These are phyloP conservation scores for Cladophialophora yegresii DNA, from an alignment of 2,329 filamentous ascomycete species.

Conservation along the genomic window DNA sequence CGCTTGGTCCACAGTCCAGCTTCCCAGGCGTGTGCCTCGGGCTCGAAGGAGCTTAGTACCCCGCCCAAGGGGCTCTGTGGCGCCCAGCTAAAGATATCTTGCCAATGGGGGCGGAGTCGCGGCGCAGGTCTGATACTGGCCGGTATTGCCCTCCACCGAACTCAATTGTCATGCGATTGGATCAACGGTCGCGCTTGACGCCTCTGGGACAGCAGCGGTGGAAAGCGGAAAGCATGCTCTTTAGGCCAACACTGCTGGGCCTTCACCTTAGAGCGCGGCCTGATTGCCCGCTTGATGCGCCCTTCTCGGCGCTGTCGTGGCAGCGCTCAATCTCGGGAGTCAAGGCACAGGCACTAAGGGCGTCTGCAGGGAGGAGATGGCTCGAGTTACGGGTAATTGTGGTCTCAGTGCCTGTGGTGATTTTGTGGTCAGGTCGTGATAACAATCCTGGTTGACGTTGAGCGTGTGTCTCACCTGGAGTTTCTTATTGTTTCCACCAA, in stretches of 20 bases:
- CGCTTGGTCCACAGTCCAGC: conserved; percentile 19
- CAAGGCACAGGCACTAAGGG: neutral
- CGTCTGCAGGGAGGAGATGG: conserved; percentile 7
- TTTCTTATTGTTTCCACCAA: conserved; percentile 25
- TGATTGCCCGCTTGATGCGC: neutral
- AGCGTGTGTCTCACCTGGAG: conserved; percentile 27
- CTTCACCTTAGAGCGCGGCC: conserved; percentile 6
- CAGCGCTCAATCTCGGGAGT: conserved; percentile 16
- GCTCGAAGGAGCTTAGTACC: conserved; percentile 28
- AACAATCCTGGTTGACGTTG: conserved; percentile 7
- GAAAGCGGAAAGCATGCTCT: conserved; percentile 1
- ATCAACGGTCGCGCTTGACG: conserved; percentile 13
- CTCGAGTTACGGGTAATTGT: neutral
- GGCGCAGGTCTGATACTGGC: conserved; percentile 31
- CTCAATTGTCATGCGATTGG: conserved; percentile 23
- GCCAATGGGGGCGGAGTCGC: conserved; percentile 31
- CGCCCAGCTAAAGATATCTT: conserved; percentile 34
- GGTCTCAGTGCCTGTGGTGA: conserved; percentile 8
- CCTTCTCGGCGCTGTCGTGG: conserved; percentile 8
- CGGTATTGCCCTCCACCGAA: conserved; percentile 21
- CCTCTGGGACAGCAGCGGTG: conserved; percentile 9
- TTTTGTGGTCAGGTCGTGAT: neutral
- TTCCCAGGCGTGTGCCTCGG: conserved; percentile 12
- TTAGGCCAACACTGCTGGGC: conserved; percentile 23
- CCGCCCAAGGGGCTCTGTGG: conserved; percentile 22